Conservation (phyloP, 345 rosid genomes). For the Microcos paniculata region DNA sequence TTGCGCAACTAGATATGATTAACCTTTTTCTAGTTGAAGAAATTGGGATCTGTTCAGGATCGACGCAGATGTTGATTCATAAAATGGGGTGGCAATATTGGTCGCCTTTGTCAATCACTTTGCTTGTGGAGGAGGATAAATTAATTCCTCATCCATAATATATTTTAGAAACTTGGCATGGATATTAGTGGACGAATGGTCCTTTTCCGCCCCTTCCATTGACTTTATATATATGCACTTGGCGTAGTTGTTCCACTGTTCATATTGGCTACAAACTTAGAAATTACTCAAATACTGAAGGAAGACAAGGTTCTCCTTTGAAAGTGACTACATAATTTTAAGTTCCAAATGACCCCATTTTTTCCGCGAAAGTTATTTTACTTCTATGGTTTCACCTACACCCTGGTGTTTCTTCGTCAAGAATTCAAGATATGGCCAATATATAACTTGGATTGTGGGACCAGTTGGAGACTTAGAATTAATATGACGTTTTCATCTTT, state of each 20-base stretch:
- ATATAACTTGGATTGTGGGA: too few relatives aligned
- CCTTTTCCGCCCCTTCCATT: neutral
- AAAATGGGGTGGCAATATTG: neutral
- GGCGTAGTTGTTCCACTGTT: slow-evolving; percentile 1
- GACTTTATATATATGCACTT: neutral
- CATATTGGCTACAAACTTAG: slow-evolving; percentile 11
- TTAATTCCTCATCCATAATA: neutral
- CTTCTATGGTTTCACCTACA: neutral
- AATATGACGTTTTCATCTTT: neutral
- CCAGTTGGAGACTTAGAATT: neutral
- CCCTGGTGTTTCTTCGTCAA: neutral
- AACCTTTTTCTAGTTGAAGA: neutral
- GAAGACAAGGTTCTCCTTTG: neutral
- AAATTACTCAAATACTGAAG: neutral
- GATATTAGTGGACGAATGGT: neutral
- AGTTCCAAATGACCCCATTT: neutral
- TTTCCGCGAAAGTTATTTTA: neutral
- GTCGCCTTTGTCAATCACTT: neutral
- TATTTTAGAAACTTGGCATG: neutral
- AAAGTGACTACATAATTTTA: neutral
- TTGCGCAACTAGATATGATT: neutral
- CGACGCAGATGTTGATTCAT: neutral
- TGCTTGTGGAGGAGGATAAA: slow-evolving; percentile 1
- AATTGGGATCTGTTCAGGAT: neutral
- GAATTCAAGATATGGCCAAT: neutral